Conservation (phyloP, 2,329 filamentous ascomycete species). For the Malbranchea cinnamomea region DNA sequence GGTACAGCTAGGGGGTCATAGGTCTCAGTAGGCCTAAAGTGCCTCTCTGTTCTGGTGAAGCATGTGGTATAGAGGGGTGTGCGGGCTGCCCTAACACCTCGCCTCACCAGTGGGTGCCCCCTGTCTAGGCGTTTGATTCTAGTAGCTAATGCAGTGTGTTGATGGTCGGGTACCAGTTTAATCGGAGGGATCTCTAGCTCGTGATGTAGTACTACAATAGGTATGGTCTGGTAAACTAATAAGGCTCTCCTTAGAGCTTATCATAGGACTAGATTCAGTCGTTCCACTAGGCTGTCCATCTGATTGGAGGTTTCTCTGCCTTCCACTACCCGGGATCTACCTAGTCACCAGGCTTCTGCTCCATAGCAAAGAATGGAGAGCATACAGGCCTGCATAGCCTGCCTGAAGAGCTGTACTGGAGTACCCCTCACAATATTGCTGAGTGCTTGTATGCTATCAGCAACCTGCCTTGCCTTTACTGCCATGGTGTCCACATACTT, state of each 20-base stretch:
- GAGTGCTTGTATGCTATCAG: conserved; percentile 1
- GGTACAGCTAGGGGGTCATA: not conserved
- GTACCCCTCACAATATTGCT: conserved; percentile 4
- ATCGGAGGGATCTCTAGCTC: conserved; percentile 7
- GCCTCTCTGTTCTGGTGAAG: not conserved
- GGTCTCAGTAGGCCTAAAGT: not conserved
- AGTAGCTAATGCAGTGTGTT: conserved; percentile 7
- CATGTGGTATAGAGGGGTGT: not conserved
- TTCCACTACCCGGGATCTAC: not conserved
- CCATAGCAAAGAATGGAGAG: conserved; percentile 5
- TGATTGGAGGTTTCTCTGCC: conserved; percentile 1
- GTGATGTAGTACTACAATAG: conserved; percentile 5
- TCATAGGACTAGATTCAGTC: conserved; percentile 2
- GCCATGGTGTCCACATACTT: conserved; percentile 9
- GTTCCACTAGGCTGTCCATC: not conserved
- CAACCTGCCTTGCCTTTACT: conserved; percentile 9
- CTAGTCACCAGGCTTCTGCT: conserved; percentile 6
- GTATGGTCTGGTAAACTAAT: conserved; percentile 8
- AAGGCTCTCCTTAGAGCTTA: conserved; percentile 3
- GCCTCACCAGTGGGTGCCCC: conserved; percentile 9
- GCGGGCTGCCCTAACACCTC: not conserved
- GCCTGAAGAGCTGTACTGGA: not conserved
- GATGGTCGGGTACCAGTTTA: conserved; percentile 7
- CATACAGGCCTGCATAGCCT: conserved; percentile 4
- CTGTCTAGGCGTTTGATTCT: conserved; percentile 10